These are phyloP conservation scores for Ceratocystiopsis sp. DNA, from an alignment of 2,329 filamentous ascomycete genomes.

Conservation along the genomic window DNA sequence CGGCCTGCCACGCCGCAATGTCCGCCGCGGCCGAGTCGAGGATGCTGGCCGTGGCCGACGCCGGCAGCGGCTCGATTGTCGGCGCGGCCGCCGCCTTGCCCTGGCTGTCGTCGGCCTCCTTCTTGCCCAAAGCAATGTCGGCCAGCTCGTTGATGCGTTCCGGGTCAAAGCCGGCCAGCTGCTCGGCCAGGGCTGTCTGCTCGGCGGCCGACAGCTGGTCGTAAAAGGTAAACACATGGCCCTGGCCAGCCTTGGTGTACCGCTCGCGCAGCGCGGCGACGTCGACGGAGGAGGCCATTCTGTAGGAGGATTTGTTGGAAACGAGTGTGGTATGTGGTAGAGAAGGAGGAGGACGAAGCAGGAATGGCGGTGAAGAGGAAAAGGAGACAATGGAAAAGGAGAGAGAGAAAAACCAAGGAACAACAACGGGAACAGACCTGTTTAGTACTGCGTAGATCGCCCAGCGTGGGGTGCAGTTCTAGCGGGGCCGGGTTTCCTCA, in stretches of 20 bases:
- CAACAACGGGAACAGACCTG: too few relatives aligned
- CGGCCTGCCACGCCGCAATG: constrained; percentile 68
- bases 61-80: constrained; percentile 68
- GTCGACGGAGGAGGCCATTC: constrained; percentile 16
- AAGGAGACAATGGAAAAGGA: too few relatives aligned
- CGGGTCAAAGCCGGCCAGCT: constrained; percentile 70
- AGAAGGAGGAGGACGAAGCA: too few relatives aligned
- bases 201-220: constrained; percentile 58
- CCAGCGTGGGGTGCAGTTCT: too few relatives aligned
- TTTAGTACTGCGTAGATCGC: too few relatives aligned
- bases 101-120: constrained; percentile 37
- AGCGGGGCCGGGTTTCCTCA: too few relatives aligned
- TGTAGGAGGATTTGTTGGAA: too few relatives aligned
- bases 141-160: constrained; percentile 76
- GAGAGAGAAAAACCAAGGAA: too few relatives aligned
- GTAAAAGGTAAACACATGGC: constrained; percentile 76
- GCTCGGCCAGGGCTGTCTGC: constrained; percentile 62
- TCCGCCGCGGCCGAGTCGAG: constrained; percentile 71
- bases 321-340: too few relatives aligned
- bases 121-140: constrained; percentile 61
- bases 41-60: constrained; percentile 72
- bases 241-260: constrained; percentile 59
- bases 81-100: constrained; percentile 17
- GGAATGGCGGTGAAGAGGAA: too few relatives aligned
- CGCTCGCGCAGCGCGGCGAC: constrained; percentile 51